These are phyloP conservation scores for Peniophora sp. DNA, from an alignment of 1,284 basidiomycete genomes.

Conservation along the genomic window DNA sequence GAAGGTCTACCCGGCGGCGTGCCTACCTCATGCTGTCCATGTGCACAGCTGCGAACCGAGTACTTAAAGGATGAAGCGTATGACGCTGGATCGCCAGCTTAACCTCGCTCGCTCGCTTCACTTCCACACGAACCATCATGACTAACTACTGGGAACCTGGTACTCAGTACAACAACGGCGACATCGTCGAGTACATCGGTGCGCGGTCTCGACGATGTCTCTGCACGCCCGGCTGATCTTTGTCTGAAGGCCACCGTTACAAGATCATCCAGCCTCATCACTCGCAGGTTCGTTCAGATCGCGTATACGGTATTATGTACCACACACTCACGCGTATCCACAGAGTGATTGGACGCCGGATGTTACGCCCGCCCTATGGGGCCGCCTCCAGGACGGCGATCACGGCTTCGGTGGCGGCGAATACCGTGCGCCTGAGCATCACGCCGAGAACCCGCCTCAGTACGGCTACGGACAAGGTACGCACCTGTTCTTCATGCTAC, in stretches of 20 bases:
- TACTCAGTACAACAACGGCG: conserved; percentile 46
- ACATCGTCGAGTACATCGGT: conserved; percentile 56
- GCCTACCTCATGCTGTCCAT: too few species aligned
- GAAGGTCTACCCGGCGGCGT: too few species aligned
- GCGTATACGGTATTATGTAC: conserved; percentile 3
- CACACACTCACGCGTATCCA: not conserved
- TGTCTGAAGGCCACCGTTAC: conserved; percentile 43
- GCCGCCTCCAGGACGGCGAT: conserved; percentile 32
- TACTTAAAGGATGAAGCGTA: too few species aligned
- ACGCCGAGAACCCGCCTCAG: conserved; percentile 20
- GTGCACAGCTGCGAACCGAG: too few species aligned
- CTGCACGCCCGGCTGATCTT: not conserved
- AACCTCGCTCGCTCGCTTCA: too few species aligned
- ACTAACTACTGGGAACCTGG: conserved; percentile 53
- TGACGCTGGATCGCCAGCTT: too few species aligned
- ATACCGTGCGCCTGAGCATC: conserved; percentile 12
- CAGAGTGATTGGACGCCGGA: conserved; percentile 61
- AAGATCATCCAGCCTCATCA: conserved; percentile 64
- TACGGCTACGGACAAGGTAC: conserved; percentile 1
- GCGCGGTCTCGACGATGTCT: conserved; percentile 1
- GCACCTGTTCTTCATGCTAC: not conserved
- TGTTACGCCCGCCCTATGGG: conserved; percentile 62
- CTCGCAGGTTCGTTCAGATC: conserved; percentile 57
- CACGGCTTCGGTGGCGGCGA: conserved; percentile 10
- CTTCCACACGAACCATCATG: conserved; percentile 20